Base-by-base conservation (phyloP, 2,329 filamentous ascomycete species). In the Parasarocladium wereldwijsianum region DNA sequence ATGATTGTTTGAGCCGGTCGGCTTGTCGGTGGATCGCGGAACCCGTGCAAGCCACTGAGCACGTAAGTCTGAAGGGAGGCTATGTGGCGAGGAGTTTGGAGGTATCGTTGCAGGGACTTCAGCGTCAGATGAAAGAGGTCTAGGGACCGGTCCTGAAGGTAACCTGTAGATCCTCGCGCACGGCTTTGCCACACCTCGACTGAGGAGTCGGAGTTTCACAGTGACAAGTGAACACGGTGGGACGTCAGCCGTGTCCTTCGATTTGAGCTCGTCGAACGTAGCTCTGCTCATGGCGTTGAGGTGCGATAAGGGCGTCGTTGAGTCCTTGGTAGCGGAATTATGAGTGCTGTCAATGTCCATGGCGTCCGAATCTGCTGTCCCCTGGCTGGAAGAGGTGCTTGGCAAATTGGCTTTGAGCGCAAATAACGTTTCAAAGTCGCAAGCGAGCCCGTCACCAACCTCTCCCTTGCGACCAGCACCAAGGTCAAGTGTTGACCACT, bases 111-210 rank as follows among this genome's bases (percentile, higher is more conserved):
- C 56, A 8, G 64, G 57, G 5, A 69, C 58, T 41, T 66, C 57
- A 14, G 57, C 51, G 15, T 50, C 44, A 4, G 52, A 46, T 6
- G 49, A 46, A 2, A 46, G 42, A 3, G 41, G 36, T 7, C 34
- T 32, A 7, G 42, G 26, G 3, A 25, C 17, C 0, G 42, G 36
- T 2, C 32, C 34, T 2, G 58, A 51, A 3, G n/a, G 87, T 11
- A 96, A 70, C 10, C 82, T 76, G 53, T 96, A 98, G 39, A 96
- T 75, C 20, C 90, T 71, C 4, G 87, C 83, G 48, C 78, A 81
- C 3, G 71, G 57, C 1, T 57, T 62, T 4, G 76, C 80, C 1
- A 77, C 68, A 16, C 90, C 87, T 33, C 83, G 73, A 22, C 65
- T 61, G 7, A 79, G 47, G 26, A 90, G 62, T 1, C 60, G 72